These are phyloP conservation scores for Cryptococcus jaspeensis DNA, from an alignment of 1,284 basidiomycete species.

Conservation along the genomic window DNA sequence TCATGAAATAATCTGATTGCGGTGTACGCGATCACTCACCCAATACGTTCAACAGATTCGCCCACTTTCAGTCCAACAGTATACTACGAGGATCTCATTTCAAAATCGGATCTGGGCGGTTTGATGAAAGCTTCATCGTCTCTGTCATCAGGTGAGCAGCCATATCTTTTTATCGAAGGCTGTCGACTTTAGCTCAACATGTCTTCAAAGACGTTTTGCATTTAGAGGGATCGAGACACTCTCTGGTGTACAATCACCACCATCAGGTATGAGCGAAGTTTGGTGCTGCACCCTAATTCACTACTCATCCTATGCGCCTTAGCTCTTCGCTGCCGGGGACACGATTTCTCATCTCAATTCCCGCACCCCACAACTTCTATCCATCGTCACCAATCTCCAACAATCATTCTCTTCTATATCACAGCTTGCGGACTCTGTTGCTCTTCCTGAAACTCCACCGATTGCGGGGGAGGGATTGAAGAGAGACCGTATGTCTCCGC, in stretches of 20 bases:
- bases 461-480: neutral
- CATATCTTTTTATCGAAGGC: neutral
- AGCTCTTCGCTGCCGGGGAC: slow-evolving; percentile 50
- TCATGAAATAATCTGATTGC: neutral
- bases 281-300: too few relatives aligned
- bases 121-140: slow-evolving; percentile 37
- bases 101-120: slow-evolving; percentile 31
- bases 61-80: slow-evolving; percentile 35
- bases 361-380: slow-evolving; percentile 49
- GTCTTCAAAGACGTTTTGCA: slow-evolving; percentile 38
- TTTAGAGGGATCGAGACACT: slow-evolving; percentile 45
- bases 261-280: slow-evolving; percentile 34
- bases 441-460: slow-evolving; percentile 21
- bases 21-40: neutral
- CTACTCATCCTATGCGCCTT: neutral
- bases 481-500: too few relatives aligned
- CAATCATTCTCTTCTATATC: slow-evolving; percentile 49
- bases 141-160: slow-evolving; percentile 36
- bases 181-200: neutral
- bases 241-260: slow-evolving; percentile 52
- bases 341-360: slow-evolving; percentile 48
- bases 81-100: slow-evolving; percentile 47
- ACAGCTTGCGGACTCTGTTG: slow-evolving; percentile 43
- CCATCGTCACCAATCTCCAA: slow-evolving; percentile 47
- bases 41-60: slow-evolving; percentile 23